Evolutionary conservation across 2,329 filamentous ascomycete species (phyloP), one percentile per base, ranked within the genome.

Genomic region (Sclerotinia borealis): DNA sequence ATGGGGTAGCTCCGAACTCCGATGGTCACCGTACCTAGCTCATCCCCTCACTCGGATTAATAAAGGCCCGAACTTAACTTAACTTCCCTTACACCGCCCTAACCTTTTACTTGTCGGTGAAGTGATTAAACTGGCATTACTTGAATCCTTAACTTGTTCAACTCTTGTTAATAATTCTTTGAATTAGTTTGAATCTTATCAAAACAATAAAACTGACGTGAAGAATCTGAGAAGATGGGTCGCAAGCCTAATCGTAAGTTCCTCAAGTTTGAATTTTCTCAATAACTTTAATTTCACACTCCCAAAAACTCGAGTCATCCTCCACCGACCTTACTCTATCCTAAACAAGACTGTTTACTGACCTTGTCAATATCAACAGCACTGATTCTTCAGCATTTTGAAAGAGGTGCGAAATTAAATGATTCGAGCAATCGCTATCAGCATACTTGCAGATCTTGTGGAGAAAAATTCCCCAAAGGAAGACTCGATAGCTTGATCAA

Each of bases 351-450:
- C 41, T 31, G 41, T 63, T 60, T 52, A 52, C 62, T 67, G 55
- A 68, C 49, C 43, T 36, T 51, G 31, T 58, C 10, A 58, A 65
- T 41, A 61, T 39, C 49, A 22, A 63, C 55, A 73, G 72, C 70
- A 15, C 81, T 96, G 70, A 93, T 96, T 75, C 83, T 91, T 76
- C 87, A 93, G 77, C 95, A 92, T 80, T 97, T 96, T 76, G 86
- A 91, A 75, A 86, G 92, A 70, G 93, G 93, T 11, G 84, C 86
- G 45, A 96, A 96, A 78, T 83, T 96, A 71, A 86, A 89, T 73
- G 92, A 96, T 78, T 89, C 90, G 68, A 95, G 91, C 79, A 96
- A 96, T 76, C 86, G 93, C 64, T 97, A 97, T 74, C 88, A 91
- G 71, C 91, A 96, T 74, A 95, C 90, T 15, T 96, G 92, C 84